Base-by-base conservation (phyloP, 306 rosid species). In the Fagus crenata region DNA sequence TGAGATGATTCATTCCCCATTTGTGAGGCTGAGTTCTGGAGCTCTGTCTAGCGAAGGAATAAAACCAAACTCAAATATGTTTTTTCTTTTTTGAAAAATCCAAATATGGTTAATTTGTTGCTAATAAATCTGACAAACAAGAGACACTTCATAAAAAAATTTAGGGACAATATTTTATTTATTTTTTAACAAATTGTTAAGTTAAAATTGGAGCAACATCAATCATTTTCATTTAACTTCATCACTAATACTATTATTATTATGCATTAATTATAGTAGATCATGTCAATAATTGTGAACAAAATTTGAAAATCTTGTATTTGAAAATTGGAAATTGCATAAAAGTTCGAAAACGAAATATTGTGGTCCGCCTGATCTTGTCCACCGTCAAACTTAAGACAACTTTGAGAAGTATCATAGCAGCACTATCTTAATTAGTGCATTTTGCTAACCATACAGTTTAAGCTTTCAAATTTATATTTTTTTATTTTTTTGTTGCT, bases 351-450 rank as follows among this genome's bases (percentile, higher is more conserved):
- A 75, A 77, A 53, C 4, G 71, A 60, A 37, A 81, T 7, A 46
- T 14, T 43, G 56, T 9, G 82, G 81, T 78, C 83, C 36, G 13
- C n/a, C 33, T 76, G 73, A 28, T 22, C 72, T 84, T 74, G 85
- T 84, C 90, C 90, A 84, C 84, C 85, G 72, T 82, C 88, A 81
- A 73, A 71, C 76, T 15, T 42, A 51, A 41, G 75, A 79, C 67
- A 31, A 2, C 4, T 51, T 58, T 18, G 43, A 73, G 61, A 67
- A 84, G 73, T 55, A 54, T 53, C 2, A 4, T 73, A 49, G 54
- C 41, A 69, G 3, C 11, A 65, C 11, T 2, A 46, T 65, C 49
- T 14, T 2, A 22, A 22, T 22, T 22, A 5, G 42, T 63, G 11
- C 18, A 63, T 35, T 63, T 13, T 63, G 40, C 11, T 18, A 28